Conservation (phyloP, 2,329 filamentous ascomycete genomes). For the Fusarium chuoi region DNA sequence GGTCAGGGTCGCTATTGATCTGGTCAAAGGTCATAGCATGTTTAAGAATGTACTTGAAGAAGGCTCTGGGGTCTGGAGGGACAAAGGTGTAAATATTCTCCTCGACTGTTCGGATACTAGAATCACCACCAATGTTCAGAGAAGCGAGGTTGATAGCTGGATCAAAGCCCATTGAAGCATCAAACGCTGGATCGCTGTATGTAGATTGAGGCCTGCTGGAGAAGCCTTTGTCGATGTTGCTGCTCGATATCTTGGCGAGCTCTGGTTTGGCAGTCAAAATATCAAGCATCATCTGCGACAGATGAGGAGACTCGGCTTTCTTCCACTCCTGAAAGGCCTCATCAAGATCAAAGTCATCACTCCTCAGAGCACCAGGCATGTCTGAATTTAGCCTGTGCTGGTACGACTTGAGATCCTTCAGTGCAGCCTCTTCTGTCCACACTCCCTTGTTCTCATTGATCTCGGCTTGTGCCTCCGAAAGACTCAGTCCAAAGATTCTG, state of each 20-base stretch:
- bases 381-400: conserved; percentile 88
- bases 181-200: conserved; percentile 63
- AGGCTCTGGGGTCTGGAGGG: conserved; percentile 82
- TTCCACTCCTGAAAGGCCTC: conserved; percentile 92
- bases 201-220: conserved; percentile 60
- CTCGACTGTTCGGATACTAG: conserved; percentile 64
- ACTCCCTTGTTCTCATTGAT: conserved; percentile 81
- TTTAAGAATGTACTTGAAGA: conserved; percentile 84
- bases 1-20: conserved; percentile 63
- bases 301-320: conserved; percentile 84
- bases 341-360: conserved; percentile 89
- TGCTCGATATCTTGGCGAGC: conserved; percentile 79
- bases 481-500: conserved; percentile 83
- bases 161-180: conserved; percentile 63
- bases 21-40: conserved; percentile 77
- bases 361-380: conserved; percentile 79
- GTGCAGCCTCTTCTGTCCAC: conserved; percentile 92
- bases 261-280: conserved; percentile 88
- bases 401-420: conserved; percentile 93
- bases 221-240: conserved; percentile 66
- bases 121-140: conserved; percentile 69
- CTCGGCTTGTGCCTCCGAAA: conserved; percentile 84
- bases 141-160: conserved; percentile 74
- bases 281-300: conserved; percentile 93
- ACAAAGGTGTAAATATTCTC: conserved; percentile 87